Evolutionary conservation across 1,139 yeast species (phyloP).

Genomic region (Protomyces inundatus): DNA sequence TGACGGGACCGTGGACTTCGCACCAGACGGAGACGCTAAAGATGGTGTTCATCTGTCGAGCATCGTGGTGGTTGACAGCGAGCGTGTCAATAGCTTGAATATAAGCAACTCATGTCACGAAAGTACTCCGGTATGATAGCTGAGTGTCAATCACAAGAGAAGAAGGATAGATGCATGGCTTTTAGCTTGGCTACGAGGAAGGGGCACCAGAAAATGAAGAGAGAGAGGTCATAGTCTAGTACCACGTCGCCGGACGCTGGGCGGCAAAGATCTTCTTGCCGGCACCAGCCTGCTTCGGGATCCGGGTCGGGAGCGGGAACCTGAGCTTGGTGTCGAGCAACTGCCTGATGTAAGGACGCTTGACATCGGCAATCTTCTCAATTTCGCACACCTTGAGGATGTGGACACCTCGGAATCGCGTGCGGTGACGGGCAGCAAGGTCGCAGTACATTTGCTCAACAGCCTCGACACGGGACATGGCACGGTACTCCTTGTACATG

Average conservation of each 20-base stretch:
- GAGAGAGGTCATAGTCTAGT: constrained; percentile 47
- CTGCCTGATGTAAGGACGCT: constrained; percentile 99
- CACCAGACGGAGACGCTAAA: constrained; percentile 41
- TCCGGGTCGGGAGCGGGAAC: constrained; percentile 99
- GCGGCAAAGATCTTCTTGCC: constrained; percentile 72
- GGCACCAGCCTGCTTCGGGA: constrained; percentile 58
- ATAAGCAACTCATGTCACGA: too few species aligned
- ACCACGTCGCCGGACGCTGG: constrained; percentile 95
- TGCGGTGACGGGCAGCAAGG: constrained; percentile 99
- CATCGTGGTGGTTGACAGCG: too few species aligned
- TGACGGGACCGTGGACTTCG: constrained; percentile 78
- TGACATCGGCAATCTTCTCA: constrained; percentile 95
- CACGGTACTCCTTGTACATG: constrained; percentile 99
- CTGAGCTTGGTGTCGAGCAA: constrained; percentile 91
- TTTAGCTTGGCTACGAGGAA: too few species aligned
- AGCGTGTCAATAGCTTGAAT: too few species aligned
- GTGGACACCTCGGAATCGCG: constrained; percentile 99
- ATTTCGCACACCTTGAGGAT: constrained; percentile 89
- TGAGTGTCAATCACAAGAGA: too few species aligned
- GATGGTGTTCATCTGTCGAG: constrained; percentile 8
- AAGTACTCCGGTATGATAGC: too few species aligned
- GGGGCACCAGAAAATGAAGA: too few species aligned
- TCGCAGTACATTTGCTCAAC: constrained; percentile 98
- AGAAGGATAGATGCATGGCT: too few species aligned
- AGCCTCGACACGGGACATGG: constrained; percentile 97